Conservation (phyloP, 1,284 basidiomycete genomes). For the Amylostereum areolatum region DNA sequence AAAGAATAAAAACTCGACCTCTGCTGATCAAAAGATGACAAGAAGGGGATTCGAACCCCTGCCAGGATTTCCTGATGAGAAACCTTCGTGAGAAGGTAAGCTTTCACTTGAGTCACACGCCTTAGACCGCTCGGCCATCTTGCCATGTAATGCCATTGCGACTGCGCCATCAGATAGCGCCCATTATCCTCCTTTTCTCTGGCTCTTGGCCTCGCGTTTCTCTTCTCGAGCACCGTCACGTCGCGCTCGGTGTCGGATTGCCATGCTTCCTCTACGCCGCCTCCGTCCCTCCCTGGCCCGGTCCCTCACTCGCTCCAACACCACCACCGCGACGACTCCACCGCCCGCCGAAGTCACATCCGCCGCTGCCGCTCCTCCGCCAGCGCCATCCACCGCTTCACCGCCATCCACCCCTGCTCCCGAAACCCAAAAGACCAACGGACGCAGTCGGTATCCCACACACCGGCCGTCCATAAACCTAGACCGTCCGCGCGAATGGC, state of each 20-base stretch:
- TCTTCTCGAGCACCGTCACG: background rate
- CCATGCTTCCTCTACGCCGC: slow-evolving; percentile 23
- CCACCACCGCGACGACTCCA: slow-evolving; percentile 16
- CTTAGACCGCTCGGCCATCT: slow-evolving; percentile 25
- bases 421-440: slow-evolving; percentile 7
- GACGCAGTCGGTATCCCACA: slow-evolving; percentile 16
- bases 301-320: slow-evolving; percentile 21
- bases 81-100: slow-evolving; percentile 25
- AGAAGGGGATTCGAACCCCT: slow-evolving; percentile 37
- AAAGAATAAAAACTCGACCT: background rate
- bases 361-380: background rate
- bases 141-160: slow-evolving; percentile 9
- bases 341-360: background rate
- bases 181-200: background rate
- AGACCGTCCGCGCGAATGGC: slow-evolving; percentile 54
- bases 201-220: background rate
- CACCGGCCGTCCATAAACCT: slow-evolving; percentile 43
- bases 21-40: slow-evolving; percentile 26
- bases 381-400: slow-evolving; percentile 6
- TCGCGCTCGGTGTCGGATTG: background rate
- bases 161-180: background rate
- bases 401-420: slow-evolving; percentile 1
- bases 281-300: slow-evolving; percentile 16
- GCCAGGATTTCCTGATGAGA: slow-evolving; percentile 32
- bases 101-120: slow-evolving; percentile 32